A percentile compares a stretch with the other conserved stretches of the same genome.
These are phyloP conservation scores for Diddensiella santjacobensis DNA, from an alignment of 805 yeast genomes.

Conservation along the genomic window DNA sequence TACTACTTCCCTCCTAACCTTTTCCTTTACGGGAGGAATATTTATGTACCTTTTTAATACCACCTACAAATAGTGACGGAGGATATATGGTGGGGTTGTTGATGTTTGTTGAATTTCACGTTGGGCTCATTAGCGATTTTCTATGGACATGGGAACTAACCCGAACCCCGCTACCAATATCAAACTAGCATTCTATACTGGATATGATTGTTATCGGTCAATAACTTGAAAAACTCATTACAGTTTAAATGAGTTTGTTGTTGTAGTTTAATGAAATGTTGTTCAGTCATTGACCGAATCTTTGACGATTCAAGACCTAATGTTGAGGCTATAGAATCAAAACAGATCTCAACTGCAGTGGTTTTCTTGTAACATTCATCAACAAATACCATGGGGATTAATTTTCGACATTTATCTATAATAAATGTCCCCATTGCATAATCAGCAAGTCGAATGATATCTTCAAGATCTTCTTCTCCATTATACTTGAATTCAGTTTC, in stretches of 20 bases:
- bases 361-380: not conserved
- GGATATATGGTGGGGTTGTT: too few relatives aligned
- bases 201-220: too few relatives aligned
- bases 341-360: not conserved
- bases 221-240: too few relatives aligned
- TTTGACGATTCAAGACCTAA: not conserved
- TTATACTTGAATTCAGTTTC: not conserved
- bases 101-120: not conserved
- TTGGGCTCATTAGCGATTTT: too few relatives aligned
- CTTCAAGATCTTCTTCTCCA: not conserved
- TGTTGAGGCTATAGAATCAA: not conserved
- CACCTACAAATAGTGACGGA: too few relatives aligned
- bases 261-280: not conserved
- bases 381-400: conserved; percentile 12
- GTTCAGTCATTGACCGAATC: not conserved
- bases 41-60: too few relatives aligned
- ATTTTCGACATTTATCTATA: not conserved
- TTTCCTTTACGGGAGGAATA: too few relatives aligned
- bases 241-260: too few relatives aligned
- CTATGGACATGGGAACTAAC: too few relatives aligned
- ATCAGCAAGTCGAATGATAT: conserved; percentile 17
- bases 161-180: too few relatives aligned
- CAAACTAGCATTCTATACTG: too few relatives aligned
- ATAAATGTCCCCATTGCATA: conserved; percentile 13
- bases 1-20: not conserved